These are phyloP conservation scores for Entomophthora muscae DNA, from an alignment of 371 early-diverging fungal species.

Conservation along the genomic window DNA sequence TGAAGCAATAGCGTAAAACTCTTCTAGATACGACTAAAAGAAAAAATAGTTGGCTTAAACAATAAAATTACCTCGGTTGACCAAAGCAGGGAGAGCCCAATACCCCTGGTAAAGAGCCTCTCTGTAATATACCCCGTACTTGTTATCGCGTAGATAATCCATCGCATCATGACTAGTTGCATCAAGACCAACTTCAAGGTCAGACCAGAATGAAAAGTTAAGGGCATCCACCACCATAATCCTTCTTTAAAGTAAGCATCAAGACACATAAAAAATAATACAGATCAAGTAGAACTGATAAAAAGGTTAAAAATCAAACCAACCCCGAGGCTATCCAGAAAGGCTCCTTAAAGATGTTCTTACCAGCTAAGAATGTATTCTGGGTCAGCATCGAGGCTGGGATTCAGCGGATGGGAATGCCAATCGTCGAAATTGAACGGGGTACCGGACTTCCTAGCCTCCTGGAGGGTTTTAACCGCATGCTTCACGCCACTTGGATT, in stretches of 20 bases:
- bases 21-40: too few species aligned
- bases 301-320: background rate
- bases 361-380: background rate
- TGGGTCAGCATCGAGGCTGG: background rate
- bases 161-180: background rate
- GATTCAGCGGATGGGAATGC: background rate
- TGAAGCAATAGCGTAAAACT: too few species aligned
- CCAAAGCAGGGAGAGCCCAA: constrained; percentile 67
- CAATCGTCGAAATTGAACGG: background rate
- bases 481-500: background rate
- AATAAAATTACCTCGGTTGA: constrained; percentile 37
- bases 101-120: constrained; percentile 57
- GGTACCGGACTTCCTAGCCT: background rate
- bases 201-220: constrained; percentile 85
- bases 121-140: constrained; percentile 41
- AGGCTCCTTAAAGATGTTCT: background rate
- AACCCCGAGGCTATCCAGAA: background rate
- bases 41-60: constrained; percentile 1
- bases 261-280: background rate
- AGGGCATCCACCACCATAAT: constrained; percentile 57
- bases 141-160: constrained; percentile 18
- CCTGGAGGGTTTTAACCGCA: background rate
- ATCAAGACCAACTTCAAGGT: constrained; percentile 25
- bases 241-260: background rate
- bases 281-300: background rate